Base-by-base conservation (phyloP, 83 land plant species). In the Thuja plicata region DNA sequence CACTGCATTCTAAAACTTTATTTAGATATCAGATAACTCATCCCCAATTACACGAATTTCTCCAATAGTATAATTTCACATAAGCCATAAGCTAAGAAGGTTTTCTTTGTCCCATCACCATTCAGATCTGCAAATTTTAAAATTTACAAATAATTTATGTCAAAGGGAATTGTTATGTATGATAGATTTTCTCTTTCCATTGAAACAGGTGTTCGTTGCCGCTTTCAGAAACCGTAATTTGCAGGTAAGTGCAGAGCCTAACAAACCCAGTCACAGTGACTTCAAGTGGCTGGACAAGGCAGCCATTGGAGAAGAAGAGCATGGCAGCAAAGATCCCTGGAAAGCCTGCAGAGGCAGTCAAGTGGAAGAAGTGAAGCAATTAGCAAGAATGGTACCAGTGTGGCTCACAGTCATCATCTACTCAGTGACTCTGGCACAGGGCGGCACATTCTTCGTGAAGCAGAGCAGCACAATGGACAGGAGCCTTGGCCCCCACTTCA, bases 221-320 rank as follows among this genome's bases (percentile, higher is more conserved):
- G 96, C 94, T 32, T 88, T 92, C 17, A 38, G 46, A 12, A 95
- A 95, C 55, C 34, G 92, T 46, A 88, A 85, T 87, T 57, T 87
- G 27, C 38, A 30, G 81, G 88, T 90, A 5, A 93, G 92, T 16
- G 79, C 27, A 13, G 50, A 89, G 45, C 91, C 92, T 1, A 77
- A 88, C 6, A 88, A 90, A 90, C 93, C 93, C 79, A 19, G 27
- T 19, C 27, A 60, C 0, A 60, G 5, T 3, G 93, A 91, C 13
- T 60, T 88, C 92, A 8, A 15, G 34, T 90, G 43, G 9, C 82
- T 90, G n/a, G 91, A 90, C 60, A 90, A 88, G 80, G 91, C 91
- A 38, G 87, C 89, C 34, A 78, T 88, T 9, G 40, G 43, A 50
- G 40, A 15, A 35, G 43, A 87, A 24, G 86, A 41, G 62, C 79